Evolutionary conservation across 2,329 filamentous ascomycete genomes (phyloP), one percentile per base, ranked within the genome.

Genomic region (Trichoderma sp.): DNA sequence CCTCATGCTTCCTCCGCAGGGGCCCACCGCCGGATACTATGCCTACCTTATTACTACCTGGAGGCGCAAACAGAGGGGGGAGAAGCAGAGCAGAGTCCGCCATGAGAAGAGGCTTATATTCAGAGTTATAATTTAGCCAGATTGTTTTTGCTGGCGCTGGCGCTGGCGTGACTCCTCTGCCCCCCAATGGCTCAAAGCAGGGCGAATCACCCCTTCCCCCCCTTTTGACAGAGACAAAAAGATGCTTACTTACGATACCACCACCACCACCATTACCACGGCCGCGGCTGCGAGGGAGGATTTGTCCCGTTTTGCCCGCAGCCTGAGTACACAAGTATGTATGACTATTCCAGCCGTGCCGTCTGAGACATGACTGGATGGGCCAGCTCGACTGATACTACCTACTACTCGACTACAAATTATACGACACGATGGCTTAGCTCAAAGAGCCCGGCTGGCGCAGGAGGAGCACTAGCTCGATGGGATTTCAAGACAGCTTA

Each of bases 81-180:
- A 51, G 5, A 30, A 9, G 50, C 50, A 30, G 50, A 34, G 3
- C 45, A 14, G 26, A 14, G 43, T 14, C 4, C 4, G 34, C 3
- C 34, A 39, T 14, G 17, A 19, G 41, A 41, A 34, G 24, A 41
- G 43, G 57, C 57, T 60, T 60, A 48, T 51, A 60, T 60, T 50
- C 47, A 60, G 57, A 60, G 45, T 60, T 60, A 51, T 60, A 15
- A 9, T 60, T 60, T 60, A 60, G 57, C 57, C 57, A 60, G 34
- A 19, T 51, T 28, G 50, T 30, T 7, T 17, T 17, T 21, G 44
- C 17, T 6, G 9, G 3, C 12, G 44, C 17, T 6, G 9, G 3
- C 12, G 28, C 10, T 12, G 48, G 24, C 10, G 28, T n/a, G 9
- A 28, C 15, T 28, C 7, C 28, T 7, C 30, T 28, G 1, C 30